A percentile compares a stretch with the other conserved stretches of the same genome.
phyloP scores from a whole-genome alignment of 352 stramenopile genomes.

The Aphanomyces euteiches region DNA sequence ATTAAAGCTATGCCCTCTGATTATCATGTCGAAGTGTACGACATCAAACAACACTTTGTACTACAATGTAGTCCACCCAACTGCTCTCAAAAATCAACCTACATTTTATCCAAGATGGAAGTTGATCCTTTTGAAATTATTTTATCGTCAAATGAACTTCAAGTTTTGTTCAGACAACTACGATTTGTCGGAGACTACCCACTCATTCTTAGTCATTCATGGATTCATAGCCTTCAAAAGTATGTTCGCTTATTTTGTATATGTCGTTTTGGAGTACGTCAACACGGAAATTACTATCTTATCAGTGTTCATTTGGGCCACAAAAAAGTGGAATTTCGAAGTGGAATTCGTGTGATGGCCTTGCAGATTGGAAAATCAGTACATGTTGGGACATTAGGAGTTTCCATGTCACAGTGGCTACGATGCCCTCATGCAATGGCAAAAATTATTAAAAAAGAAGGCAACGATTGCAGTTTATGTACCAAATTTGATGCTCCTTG shows the following conservation, averaged over 20 bases:
- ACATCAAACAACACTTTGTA: not conserved
- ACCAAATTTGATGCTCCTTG: not conserved
- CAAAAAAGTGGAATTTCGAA: not conserved
- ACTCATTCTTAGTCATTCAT: not conserved
- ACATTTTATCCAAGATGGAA: not conserved
- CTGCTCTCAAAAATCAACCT: not conserved
- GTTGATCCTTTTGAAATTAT: slow-evolving; percentile 5
- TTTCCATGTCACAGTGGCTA: not conserved
- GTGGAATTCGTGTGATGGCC: not conserved
- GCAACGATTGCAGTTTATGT: not conserved
- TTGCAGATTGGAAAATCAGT: not conserved
- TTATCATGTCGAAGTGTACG: not conserved
- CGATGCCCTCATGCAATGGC: not conserved
- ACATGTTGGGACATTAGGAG: not conserved
- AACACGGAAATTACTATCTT: not conserved
- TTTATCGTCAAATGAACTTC: not conserved
- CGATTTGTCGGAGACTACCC: not conserved
- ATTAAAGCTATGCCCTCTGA: not conserved
- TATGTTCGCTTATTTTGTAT: not conserved
- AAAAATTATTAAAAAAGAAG: not conserved
- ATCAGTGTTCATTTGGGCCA: not conserved
- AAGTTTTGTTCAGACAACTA: not conserved
- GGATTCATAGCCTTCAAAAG: not conserved
- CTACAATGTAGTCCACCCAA: not conserved
- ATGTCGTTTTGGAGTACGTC: not conserved